phyloP scores from a whole-genome alignment of 2,329 filamentous ascomycete species.

The Aureobasidium mangrovei region DNA sequence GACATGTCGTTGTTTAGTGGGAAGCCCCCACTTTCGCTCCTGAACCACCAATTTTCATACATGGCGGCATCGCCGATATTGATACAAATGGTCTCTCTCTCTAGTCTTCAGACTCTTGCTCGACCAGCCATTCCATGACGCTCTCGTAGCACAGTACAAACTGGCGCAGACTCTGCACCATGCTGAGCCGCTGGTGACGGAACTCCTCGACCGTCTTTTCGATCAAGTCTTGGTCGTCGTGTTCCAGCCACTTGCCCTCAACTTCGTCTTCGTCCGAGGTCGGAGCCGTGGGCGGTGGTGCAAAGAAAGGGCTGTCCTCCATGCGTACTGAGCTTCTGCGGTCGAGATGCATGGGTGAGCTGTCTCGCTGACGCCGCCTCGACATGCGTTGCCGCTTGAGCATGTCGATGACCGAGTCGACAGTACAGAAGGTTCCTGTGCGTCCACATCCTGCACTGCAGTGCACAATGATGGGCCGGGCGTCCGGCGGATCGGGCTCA shows the following conservation, averaged over 20 bases:
- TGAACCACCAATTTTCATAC: too few relatives aligned
- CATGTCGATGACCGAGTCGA: conserved; percentile 94
- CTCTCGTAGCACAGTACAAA: conserved; percentile 97
- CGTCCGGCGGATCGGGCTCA: conserved; percentile 40
- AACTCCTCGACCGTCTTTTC: conserved; percentile 87
- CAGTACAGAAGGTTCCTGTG: conserved; percentile 92
- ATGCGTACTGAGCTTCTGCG: conserved; percentile 3
- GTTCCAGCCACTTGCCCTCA: conserved; percentile 54
- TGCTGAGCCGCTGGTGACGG: conserved; percentile 76
- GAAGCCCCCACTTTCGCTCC: too few relatives aligned
- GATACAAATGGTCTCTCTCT: background rate
- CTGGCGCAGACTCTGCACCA: conserved; percentile 91
- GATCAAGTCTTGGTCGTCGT: conserved; percentile 68
- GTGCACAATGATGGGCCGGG: conserved; percentile 78
- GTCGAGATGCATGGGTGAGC: conserved; percentile 39
- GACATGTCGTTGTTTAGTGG: too few relatives aligned
- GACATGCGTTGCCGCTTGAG: conserved; percentile 66
- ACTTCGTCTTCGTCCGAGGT: conserved; percentile 10
- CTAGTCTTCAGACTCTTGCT: conserved; percentile 25
- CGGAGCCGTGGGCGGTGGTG: background rate
- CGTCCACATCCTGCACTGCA: conserved; percentile 94
- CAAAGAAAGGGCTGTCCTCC: conserved; percentile 16
- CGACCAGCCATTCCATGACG: conserved; percentile 73
- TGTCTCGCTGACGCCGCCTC: conserved; percentile 28
- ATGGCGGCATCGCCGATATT: too few relatives aligned